Percentiles rank a stretch among this genome's conserved stretches.
These are phyloP conservation scores for Pancytospora philotis DNA, from an alignment of 371 early-diverging fungal genomes.

Conservation along the genomic window DNA sequence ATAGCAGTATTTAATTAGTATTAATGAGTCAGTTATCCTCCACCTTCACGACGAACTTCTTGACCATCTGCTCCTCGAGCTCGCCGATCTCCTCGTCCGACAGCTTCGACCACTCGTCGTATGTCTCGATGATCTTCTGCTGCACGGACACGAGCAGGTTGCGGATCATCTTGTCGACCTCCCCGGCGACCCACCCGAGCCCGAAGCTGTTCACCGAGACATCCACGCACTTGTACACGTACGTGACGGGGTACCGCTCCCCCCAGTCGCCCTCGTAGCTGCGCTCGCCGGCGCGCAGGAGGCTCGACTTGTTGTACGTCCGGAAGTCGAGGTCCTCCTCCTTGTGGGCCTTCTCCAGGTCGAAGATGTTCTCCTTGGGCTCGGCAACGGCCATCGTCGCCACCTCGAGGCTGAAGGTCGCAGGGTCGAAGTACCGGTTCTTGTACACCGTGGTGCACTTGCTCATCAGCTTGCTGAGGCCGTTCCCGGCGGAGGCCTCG, in stretches of 20 bases:
- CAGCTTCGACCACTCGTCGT: slow-evolving; percentile 54
- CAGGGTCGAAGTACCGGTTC: slow-evolving; percentile 49
- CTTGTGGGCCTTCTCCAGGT: slow-evolving; percentile 26
- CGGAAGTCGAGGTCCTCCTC: slow-evolving; percentile 19
- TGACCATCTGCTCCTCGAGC: slow-evolving; percentile 40
- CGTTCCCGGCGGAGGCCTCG: background rate
- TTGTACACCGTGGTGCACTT: slow-evolving; percentile 52
- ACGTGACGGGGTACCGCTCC: slow-evolving; percentile 40
- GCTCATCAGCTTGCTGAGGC: background rate
- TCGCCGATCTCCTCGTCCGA: slow-evolving; percentile 43
- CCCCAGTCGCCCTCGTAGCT: slow-evolving; percentile 24
- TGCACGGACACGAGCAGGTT: slow-evolving; percentile 51
- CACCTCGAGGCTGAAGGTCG: slow-evolving; percentile 52
- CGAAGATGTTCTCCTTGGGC: slow-evolving; percentile 11
- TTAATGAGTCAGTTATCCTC: too few species aligned
- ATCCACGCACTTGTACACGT: slow-evolving; percentile 54
- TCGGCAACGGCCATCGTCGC: slow-evolving; percentile 22
- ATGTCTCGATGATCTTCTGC: slow-evolving; percentile 46
- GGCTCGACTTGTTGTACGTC: slow-evolving; percentile 16
- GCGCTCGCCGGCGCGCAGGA: slow-evolving; percentile 5
- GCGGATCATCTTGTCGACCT: slow-evolving; percentile 41
- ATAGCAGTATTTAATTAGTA: too few species aligned
- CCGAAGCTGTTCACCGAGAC: slow-evolving; percentile 53
- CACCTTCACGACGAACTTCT: slow-evolving; percentile 15
- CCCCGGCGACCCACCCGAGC: slow-evolving; percentile 53